A percentile compares a stretch with the other conserved stretches of the same genome.
phyloP scores from a whole-genome alignment of 2,329 filamentous ascomycete species.

The Aspergillus fischeri region DNA sequence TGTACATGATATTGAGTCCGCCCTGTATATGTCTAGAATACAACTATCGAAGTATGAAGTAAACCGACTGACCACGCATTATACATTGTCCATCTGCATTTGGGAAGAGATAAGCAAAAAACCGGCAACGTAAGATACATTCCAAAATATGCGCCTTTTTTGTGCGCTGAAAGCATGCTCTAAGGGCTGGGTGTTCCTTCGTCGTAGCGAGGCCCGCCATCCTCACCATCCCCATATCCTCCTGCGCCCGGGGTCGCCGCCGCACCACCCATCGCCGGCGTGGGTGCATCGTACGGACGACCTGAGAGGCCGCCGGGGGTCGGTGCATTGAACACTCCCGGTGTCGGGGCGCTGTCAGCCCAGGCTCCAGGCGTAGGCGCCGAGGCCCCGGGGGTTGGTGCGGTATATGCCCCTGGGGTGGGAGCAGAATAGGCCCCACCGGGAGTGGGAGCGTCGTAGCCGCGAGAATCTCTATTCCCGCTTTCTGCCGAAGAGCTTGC shows the following conservation, averaged over 20 bases:
- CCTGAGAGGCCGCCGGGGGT: conserved; percentile 38
- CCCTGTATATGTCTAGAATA: not conserved
- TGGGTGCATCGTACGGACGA: conserved; percentile 45
- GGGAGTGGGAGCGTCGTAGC: conserved; percentile 72
- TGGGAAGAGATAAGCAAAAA: not conserved
- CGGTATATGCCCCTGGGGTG: conserved; percentile 57
- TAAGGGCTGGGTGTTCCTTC: conserved; percentile 42
- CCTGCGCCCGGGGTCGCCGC: conserved; percentile 38
- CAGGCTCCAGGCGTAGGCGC: conserved; percentile 50
- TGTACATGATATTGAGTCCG: not conserved
- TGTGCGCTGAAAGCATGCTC: not conserved
- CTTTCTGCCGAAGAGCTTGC: conserved; percentile 27
- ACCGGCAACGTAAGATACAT: not conserved
- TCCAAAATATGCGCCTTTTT: not conserved
- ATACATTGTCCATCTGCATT: not conserved
- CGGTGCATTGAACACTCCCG: conserved; percentile 44
- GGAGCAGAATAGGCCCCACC: conserved; percentile 63
- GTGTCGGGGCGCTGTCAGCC: conserved; percentile 44
- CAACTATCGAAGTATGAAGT: not conserved
- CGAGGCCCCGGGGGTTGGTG: conserved; percentile 66
- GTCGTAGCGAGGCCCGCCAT: conserved; percentile 42
- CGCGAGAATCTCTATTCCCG: conserved; percentile 27
- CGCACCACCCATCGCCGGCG: conserved; percentile 40
- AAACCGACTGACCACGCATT: not conserved
- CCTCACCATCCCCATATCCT: conserved; percentile 31